Evolutionary conservation across 768 basidiomycete genomes (phyloP).

Genomic region (Dacryopinax spathularia): DNA sequence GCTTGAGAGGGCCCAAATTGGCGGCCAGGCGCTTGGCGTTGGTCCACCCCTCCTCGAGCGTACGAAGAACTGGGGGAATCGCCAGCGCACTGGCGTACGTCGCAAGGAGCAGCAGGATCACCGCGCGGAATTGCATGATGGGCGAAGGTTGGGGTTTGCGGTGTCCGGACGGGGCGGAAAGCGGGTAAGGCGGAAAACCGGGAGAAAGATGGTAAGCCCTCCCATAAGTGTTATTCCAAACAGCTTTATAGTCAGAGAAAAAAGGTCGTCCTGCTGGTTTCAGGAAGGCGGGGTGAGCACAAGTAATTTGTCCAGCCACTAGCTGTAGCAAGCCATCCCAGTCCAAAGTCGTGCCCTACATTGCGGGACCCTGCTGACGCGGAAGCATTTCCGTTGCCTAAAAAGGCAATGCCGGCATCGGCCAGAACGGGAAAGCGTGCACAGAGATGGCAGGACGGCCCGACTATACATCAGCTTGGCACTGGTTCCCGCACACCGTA

Average conservation of each 20-base stretch:
- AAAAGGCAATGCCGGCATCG: not conserved
- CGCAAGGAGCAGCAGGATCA: not conserved
- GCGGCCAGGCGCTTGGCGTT: not conserved
- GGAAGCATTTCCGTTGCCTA: not conserved
- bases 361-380: not conserved
- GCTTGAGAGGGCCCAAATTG: not conserved
- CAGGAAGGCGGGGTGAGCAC: not conserved
- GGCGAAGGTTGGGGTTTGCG: not conserved
- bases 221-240: not conserved
- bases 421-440: not conserved
- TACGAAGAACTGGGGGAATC: not conserved
- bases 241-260: not conserved
- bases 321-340: not conserved
- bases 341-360: not conserved
- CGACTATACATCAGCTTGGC: not conserved
- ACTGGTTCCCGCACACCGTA: not conserved
- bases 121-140: not conserved
- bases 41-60: conserved; percentile 2
- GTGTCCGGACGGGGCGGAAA: not conserved
- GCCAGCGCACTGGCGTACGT: not conserved
- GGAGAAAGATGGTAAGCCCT: not conserved
- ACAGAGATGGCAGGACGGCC: conserved; percentile 2
- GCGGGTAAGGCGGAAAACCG: not conserved
- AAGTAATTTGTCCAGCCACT: conserved; percentile 1
- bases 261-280: not conserved